phyloP scores from a whole-genome alignment of 768 basidiomycete species.

The Naganishia kalamii region DNA sequence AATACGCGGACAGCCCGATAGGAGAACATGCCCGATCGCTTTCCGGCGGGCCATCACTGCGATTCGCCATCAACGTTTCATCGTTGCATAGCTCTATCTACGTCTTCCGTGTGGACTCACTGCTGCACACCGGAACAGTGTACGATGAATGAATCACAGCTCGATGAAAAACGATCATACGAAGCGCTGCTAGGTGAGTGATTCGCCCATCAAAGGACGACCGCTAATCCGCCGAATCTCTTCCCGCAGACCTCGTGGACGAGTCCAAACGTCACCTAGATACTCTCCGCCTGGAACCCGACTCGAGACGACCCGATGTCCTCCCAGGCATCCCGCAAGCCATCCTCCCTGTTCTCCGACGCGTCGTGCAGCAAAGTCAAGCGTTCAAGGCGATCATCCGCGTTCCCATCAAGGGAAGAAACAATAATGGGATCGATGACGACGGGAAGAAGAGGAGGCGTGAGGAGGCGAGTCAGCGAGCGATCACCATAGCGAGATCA shows the following conservation, averaged over 20 bases:
- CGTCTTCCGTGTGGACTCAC: too few relatives aligned
- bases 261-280: neutral
- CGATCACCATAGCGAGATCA: neutral
- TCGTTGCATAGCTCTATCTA: too few relatives aligned
- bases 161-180: neutral
- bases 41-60: too few relatives aligned
- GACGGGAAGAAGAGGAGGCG: slow-evolving; percentile 1
- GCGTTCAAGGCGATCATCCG: neutral
- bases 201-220: neutral
- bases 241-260: neutral
- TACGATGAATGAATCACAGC: neutral
- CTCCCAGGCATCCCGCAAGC: slow-evolving; percentile 8
- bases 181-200: neutral
- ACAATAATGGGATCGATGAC: neutral
- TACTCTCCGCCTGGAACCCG: neutral
- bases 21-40: too few relatives aligned
- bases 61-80: too few relatives aligned
- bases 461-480: neutral
- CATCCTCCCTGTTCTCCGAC: neutral
- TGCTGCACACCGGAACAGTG: too few relatives aligned
- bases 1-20: neutral
- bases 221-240: neutral
- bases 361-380: neutral
- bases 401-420: neutral
- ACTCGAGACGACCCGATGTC: neutral